phyloP scores from a whole-genome alignment of 2,329 filamentous ascomycete species.

The Daldinia sp. region DNA sequence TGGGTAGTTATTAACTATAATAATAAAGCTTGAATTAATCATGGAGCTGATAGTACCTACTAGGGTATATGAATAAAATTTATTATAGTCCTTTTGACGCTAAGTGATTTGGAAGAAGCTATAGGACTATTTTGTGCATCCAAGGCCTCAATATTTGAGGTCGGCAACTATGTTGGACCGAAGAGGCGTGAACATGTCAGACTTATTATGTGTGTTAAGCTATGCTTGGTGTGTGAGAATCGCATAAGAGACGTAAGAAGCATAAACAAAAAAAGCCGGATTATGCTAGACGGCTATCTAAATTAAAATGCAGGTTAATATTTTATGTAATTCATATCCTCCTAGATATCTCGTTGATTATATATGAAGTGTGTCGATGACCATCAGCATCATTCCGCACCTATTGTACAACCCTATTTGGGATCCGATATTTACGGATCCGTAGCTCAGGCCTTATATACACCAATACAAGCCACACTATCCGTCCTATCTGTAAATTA shows the following conservation, averaged over 20 bases:
- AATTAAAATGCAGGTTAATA: not conserved
- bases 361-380: not conserved
- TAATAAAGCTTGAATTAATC: no score
- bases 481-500: not conserved
- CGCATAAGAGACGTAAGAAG: not conserved
- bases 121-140: not conserved
- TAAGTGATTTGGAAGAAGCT: not conserved
- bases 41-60: no score
- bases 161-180: slow-evolving; percentile 4
- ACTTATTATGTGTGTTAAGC: slow-evolving; percentile 2
- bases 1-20: no score
- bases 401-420: not conserved
- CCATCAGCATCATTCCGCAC: not conserved
- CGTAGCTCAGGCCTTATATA: not conserved
- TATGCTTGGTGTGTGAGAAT: not conserved
- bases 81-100: no score
- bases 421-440: not conserved
- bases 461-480: not conserved
- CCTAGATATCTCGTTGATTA: not conserved
- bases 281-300: not conserved
- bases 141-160: slow-evolving; percentile 12
- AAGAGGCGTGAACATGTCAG: slow-evolving; percentile 10
- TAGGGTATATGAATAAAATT: no score
- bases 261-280: not conserved
- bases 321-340: not conserved